Evolutionary conservation across 2,329 filamentous ascomycete species (phyloP).

Genomic region (Paecilomyces formosus): DNA sequence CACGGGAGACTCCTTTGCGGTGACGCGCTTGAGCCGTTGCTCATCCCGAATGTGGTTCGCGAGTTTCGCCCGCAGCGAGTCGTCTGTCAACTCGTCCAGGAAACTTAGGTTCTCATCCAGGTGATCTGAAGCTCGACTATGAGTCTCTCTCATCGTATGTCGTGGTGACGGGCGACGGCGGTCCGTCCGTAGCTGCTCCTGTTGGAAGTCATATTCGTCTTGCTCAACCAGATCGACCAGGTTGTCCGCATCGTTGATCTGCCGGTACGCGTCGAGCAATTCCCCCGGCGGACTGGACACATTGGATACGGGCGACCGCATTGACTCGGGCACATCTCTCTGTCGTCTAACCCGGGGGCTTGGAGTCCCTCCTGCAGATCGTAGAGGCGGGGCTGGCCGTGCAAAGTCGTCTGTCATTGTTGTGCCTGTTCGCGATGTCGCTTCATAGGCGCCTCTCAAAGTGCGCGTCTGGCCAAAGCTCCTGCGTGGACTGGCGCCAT

Average conservation of each 20-base stretch:
- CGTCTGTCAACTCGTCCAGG: slow-evolving; percentile 24
- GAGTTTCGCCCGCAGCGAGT: slow-evolving; percentile 24
- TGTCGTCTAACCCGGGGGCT: slow-evolving; percentile 22
- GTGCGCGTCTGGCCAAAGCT: slow-evolving; percentile 30
- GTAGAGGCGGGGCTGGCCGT: slow-evolving; percentile 3
- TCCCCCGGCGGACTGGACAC: slow-evolving; percentile 32
- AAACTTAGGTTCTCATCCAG: slow-evolving; percentile 25
- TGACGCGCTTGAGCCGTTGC: slow-evolving; percentile 31
- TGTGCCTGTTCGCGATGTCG: slow-evolving; percentile 19
- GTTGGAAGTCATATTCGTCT: slow-evolving; percentile 15
- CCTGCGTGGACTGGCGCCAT: slow-evolving; percentile 21
- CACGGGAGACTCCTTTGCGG: slow-evolving; percentile 30
- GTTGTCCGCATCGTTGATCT: slow-evolving; percentile 31
- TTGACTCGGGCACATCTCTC: slow-evolving; percentile 12
- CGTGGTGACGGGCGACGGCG: slow-evolving; percentile 18
- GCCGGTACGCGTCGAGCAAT: slow-evolving; percentile 30
- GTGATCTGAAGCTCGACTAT: slow-evolving; percentile 8
- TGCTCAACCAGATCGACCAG: slow-evolving; percentile 26
- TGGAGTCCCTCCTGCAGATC: slow-evolving; percentile 14
- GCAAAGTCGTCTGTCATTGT: slow-evolving; percentile 18
- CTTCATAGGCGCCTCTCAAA: slow-evolving; percentile 32
- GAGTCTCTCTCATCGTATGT: slow-evolving; percentile 10
- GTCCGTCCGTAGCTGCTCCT: slow-evolving; percentile 8
- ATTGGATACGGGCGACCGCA: slow-evolving; percentile 22
- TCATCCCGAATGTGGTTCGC: slow-evolving; percentile 31